phyloP scores from a whole-genome alignment of 306 rosid genomes.

The Rosa multiflora region DNA sequence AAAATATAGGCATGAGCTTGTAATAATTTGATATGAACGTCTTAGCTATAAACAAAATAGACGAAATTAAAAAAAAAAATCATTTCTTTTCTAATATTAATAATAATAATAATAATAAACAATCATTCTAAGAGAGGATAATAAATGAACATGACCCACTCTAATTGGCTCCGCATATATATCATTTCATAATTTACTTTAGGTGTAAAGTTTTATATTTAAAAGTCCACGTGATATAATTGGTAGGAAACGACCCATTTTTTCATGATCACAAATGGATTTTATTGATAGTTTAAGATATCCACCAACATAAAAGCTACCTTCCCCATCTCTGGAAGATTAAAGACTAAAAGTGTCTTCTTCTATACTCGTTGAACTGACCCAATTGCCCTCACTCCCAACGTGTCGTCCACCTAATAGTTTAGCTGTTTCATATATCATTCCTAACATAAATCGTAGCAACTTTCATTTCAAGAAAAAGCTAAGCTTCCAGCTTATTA shows the following conservation, averaged over 20 bases:
- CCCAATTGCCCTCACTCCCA: constrained; percentile 14
- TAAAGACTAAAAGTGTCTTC: constrained; percentile 10
- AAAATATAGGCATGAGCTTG: not conserved
- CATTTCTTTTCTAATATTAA: no score
- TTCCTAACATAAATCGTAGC: not conserved
- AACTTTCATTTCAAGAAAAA: not conserved
- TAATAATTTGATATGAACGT: not conserved
- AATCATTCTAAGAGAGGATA: no score
- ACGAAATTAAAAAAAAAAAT: no score
- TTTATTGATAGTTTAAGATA: not conserved
- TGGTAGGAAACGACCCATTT: not conserved
- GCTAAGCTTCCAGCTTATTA: not conserved
- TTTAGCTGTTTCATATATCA: constrained; percentile 26
- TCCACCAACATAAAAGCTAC: no score
- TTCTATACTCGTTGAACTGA: constrained; percentile 1
- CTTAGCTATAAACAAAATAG: no score
- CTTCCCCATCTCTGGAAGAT: constrained; percentile 10
- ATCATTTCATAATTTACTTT: no score
- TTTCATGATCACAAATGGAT: not conserved
- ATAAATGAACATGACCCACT: no score
- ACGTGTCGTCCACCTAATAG: constrained; percentile 24
- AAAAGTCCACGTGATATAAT: no score
- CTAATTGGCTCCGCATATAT: no score
- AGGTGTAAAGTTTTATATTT: no score
- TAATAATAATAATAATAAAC: no score